A percentile compares a stretch with the other conserved stretches of the same genome.
Conservation (phyloP, 805 yeast species). For the Candida nemodendra region DNA sequence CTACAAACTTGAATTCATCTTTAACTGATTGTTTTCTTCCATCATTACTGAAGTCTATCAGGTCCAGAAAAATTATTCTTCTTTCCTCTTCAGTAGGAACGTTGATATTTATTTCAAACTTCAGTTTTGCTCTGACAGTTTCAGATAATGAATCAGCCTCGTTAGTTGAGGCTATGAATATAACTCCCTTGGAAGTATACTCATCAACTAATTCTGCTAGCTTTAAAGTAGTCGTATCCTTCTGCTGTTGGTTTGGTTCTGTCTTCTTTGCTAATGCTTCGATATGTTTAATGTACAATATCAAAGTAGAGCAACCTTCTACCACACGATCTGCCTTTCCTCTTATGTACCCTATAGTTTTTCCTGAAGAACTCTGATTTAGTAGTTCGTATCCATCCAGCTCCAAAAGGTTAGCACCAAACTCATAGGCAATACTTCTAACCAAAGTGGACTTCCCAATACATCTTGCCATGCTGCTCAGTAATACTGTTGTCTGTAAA, state of each 20-base stretch:
- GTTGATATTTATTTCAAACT: slow-evolving; percentile 71
- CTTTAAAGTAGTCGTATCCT: slow-evolving; percentile 50
- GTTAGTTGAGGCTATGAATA: slow-evolving; percentile 65
- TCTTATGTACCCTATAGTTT: slow-evolving; percentile 71
- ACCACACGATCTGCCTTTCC: slow-evolving; percentile 72
- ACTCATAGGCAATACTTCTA: slow-evolving; percentile 47
- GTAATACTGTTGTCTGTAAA: slow-evolving; percentile 59
- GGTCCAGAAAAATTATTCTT: slow-evolving; percentile 53
- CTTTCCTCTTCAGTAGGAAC: slow-evolving; percentile 85
- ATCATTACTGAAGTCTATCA: slow-evolving; percentile 29
- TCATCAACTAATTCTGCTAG: slow-evolving; percentile 58
- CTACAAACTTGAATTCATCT: slow-evolving; percentile 21
- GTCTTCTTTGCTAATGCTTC: slow-evolving; percentile 69
- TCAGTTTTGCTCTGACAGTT: slow-evolving; percentile 61
- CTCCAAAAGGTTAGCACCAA: slow-evolving; percentile 66
- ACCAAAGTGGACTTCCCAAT: slow-evolving; percentile 77
- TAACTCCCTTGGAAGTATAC: slow-evolving; percentile 43
- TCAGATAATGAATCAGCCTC: slow-evolving; percentile 70
- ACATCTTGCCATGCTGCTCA: slow-evolving; percentile 69
- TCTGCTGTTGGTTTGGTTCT: slow-evolving; percentile 50
- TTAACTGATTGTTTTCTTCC: not conserved
- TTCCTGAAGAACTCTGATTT: slow-evolving; percentile 69
- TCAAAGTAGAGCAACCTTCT: slow-evolving; percentile 42
- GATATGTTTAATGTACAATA: slow-evolving; percentile 67
- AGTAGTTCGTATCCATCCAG: slow-evolving; percentile 68